These are phyloP conservation scores for Penicillium sp. DNA, from an alignment of 2,329 filamentous ascomycete genomes.

Conservation along the genomic window DNA sequence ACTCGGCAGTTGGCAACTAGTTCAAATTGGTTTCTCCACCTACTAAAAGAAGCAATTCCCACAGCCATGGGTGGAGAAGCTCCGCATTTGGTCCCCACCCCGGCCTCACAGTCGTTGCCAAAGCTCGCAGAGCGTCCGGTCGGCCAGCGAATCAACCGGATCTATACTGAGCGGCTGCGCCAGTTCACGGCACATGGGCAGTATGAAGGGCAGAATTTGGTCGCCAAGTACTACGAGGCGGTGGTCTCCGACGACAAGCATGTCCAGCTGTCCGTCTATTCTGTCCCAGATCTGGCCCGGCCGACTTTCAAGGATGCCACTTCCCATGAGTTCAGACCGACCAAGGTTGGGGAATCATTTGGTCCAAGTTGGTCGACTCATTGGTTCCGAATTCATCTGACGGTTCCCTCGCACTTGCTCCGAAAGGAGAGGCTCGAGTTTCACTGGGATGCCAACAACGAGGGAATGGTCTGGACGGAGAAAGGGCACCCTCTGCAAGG, in stretches of 20 bases:
- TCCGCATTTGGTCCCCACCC: constrained; percentile 22
- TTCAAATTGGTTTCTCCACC: not conserved
- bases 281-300: constrained; percentile 69
- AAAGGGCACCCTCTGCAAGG: constrained; percentile 88
- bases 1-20: too few species aligned
- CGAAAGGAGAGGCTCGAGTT: constrained; percentile 83
- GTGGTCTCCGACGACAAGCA: constrained; percentile 62
- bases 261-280: constrained; percentile 80
- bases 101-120: constrained; percentile 42
- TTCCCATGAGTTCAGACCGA: constrained; percentile 67
- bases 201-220: constrained; percentile 68
- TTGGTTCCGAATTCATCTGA: constrained; percentile 85
- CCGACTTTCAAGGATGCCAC: constrained; percentile 82
- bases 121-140: constrained; percentile 48
- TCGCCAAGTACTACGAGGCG: constrained; percentile 70
- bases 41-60: not conserved
- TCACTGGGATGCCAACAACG: constrained; percentile 92
- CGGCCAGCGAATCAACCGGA: constrained; percentile 74
- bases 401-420: constrained; percentile 64
- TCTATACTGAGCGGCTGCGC: constrained; percentile 76
- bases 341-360: constrained; percentile 70
- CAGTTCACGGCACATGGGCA: constrained; percentile 76
- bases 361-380: constrained; percentile 96
- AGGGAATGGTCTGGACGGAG: constrained; percentile 89
- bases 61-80: constrained; percentile 34